A percentile compares a stretch with the other conserved stretches of the same genome.
Conservation (phyloP, 1,284 basidiomycete genomes). For the Apiotrichum akiyoshidainum region DNA sequence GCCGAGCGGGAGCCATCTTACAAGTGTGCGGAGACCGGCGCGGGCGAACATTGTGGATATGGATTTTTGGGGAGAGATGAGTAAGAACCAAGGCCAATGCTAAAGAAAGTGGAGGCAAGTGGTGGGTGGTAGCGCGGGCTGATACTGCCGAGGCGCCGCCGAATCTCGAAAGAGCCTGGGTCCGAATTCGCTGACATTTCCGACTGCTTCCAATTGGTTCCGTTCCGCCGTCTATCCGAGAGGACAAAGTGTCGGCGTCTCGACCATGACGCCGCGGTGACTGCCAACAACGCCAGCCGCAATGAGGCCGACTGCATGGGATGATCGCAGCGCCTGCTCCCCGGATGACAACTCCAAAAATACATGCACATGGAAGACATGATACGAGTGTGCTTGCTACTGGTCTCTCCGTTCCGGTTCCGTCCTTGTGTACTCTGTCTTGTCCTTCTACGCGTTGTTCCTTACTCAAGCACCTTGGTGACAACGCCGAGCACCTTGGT, state of each 20-base stretch:
- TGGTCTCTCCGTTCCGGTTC: neutral
- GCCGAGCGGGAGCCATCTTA: constrained; percentile 21
- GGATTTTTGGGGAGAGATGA: neutral
- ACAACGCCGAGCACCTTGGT: constrained; percentile 67
- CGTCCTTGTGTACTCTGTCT: neutral
- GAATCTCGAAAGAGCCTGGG: neutral
- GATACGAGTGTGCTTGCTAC: neutral
- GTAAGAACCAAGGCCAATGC: neutral
- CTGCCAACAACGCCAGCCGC: no score
- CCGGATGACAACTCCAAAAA: neutral
- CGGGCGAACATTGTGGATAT: constrained; percentile 44
- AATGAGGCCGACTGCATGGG: no score
- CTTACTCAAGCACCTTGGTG: constrained; percentile 35
- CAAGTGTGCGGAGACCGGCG: constrained; percentile 44
- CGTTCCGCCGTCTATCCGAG: neutral
- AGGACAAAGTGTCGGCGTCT: no score
- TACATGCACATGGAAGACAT: neutral
- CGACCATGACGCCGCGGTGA: no score
- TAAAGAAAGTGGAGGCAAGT: neutral
- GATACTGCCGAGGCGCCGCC: neutral
- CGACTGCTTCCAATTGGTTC: neutral
- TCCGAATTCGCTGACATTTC: neutral
- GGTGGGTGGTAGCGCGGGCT: no score
- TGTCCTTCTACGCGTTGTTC: neutral
- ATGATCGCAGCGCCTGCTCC: no score